phyloP scores from a whole-genome alignment of 805 yeast genomes.

The Hanseniaspora meyeri region DNA sequence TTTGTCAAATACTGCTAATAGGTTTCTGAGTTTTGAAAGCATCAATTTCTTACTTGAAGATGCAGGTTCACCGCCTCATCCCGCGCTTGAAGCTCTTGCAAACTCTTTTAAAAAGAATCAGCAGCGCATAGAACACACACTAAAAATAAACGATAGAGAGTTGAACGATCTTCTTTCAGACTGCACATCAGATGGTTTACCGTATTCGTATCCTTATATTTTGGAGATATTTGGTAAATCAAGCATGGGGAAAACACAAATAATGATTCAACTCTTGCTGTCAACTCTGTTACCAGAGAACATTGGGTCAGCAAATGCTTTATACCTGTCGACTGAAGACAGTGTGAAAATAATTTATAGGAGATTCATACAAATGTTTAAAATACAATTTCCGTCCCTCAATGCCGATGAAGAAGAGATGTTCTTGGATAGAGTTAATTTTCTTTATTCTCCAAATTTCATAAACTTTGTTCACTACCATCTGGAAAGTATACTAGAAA shows the following conservation, averaged over 20 bases:
- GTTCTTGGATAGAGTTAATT: slow-evolving; percentile 1
- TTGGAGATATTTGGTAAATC: slow-evolving; percentile 10
- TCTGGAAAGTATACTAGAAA: background rate
- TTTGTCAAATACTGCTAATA: background rate
- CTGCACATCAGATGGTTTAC: background rate
- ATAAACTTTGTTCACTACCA: slow-evolving; percentile 8
- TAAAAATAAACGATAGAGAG: background rate
- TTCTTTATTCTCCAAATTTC: background rate
- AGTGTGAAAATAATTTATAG: slow-evolving; percentile 5
- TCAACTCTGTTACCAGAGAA: background rate
- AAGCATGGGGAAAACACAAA: slow-evolving; percentile 11
- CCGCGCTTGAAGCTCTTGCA: background rate
- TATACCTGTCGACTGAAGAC: slow-evolving; percentile 10
- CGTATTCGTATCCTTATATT: slow-evolving; percentile 6
- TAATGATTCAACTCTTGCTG: slow-evolving; percentile 4
- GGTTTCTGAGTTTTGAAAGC: background rate
- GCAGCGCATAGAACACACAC: background rate
- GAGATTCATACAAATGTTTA: slow-evolving; percentile 11
- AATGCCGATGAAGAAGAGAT: background rate
- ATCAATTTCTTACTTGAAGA: background rate
- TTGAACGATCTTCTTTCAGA: background rate
- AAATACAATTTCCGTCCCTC: background rate
- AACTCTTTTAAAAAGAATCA: background rate
- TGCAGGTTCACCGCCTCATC: background rate
- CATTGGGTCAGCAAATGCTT: background rate